Base-by-base conservation (phyloP, 2,329 filamentous ascomycete species). In the Dryadomyces sulphureus region DNA sequence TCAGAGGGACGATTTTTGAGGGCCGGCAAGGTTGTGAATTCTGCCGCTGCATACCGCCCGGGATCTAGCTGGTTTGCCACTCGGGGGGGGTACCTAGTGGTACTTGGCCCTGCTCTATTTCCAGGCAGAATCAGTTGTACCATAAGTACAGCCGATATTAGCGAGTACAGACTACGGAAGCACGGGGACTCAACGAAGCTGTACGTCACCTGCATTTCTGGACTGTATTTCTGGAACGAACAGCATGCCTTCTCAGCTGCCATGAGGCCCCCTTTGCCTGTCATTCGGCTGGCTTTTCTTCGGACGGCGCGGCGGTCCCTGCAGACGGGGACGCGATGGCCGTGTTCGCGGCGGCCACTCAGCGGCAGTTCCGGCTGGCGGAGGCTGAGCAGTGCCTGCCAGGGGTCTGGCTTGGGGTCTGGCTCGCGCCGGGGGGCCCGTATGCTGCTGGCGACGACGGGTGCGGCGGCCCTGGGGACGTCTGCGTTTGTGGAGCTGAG, bases 401-500 rank as follows among this genome's bases (percentile, higher is more conserved):
- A n/a, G n/a, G 30, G 11, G 22, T 19, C 34, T 21, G 36, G 12
- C 17, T 42, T 7, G 3, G 27, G 21, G 7, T 43, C 24, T 4
- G 35, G 36, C 25, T 39, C 24, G 5, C 27, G 35, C 25, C 20
- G 21, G 12, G 24, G 19, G 17, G 48, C 47, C 8, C 46, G 50
- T 35, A 54, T 59, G 1, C 48, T 72, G 7, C 62, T 64, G 3
- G 66, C 64, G 0, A 59, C 60, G 12, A 54, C 57, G 16, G 63
- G 59, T 2, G 59, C 3, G 16, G 63, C 60, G 1, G 65, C 63
- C 0, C 59, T 80, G 9, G 75, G 69, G 7, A 73, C 76, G 0
- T 67, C 69, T 0, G 68, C 69, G 1, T 81, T 81, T 57, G 65
- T 80, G 38, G 65, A 72, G 54, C 60, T 79, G 7, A 73, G 75